phyloP scores from a whole-genome alignment of 2,329 filamentous ascomycete genomes.

The Pseudohalonectria lignicola region DNA sequence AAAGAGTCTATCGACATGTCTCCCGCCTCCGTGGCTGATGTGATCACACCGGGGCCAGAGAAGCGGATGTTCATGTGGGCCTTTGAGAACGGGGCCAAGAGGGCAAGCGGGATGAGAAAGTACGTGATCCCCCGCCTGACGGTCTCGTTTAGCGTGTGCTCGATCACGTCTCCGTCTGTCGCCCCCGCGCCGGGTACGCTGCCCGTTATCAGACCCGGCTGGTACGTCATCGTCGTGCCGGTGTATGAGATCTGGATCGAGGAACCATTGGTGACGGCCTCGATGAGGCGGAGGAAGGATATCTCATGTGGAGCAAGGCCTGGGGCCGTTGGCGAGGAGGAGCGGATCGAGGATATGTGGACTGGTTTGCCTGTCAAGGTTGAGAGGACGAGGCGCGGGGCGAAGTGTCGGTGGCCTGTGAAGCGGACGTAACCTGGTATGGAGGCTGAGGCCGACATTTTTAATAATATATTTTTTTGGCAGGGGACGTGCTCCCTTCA shows the following conservation, averaged over 20 bases:
- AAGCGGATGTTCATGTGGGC: constrained; percentile 83
- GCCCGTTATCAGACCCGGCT: constrained; percentile 85
- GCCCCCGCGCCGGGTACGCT: constrained; percentile 67
- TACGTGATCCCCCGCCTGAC: constrained; percentile 79
- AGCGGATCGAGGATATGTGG: constrained; percentile 89
- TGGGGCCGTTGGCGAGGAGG: constrained; percentile 72
- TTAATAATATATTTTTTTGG: not conserved
- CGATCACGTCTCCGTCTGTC: constrained; percentile 59
- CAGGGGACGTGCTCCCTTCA: too few relatives aligned
- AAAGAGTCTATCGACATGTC: constrained; percentile 91
- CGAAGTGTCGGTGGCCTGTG: constrained; percentile 72
- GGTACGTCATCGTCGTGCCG: constrained; percentile 85
- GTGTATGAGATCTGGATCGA: constrained; percentile 94
- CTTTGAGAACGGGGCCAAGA: constrained; percentile 90
- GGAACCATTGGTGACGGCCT: constrained; percentile 89
- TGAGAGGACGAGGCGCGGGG: constrained; percentile 75
- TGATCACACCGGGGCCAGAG: constrained; percentile 85
- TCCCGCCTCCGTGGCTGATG: constrained; percentile 68
- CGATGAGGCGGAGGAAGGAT: constrained; percentile 88
- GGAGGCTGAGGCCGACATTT: not conserved
- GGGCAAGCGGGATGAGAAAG: constrained; percentile 79
- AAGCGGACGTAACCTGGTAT: constrained; percentile 55
- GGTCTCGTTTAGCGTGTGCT: constrained; percentile 66
- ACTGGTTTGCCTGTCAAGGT: constrained; percentile 84
- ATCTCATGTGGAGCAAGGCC: constrained; percentile 89